Evolutionary conservation across 148 eudicot genomes (phyloP).

Genomic region (Chenopodium suecicum): DNA sequence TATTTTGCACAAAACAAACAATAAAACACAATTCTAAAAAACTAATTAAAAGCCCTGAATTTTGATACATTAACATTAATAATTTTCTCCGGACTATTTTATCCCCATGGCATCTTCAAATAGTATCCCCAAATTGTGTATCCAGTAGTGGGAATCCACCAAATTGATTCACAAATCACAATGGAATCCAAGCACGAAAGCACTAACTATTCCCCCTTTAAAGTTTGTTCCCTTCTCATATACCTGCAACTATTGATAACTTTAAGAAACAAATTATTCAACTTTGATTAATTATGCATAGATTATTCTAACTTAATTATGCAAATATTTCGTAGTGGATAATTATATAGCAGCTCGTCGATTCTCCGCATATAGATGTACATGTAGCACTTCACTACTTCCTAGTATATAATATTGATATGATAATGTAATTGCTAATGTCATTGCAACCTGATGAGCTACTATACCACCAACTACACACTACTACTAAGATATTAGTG

Average conservation of each 20-base stretch:
- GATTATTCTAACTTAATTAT: background rate
- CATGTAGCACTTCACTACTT: background rate
- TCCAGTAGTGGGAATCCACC: slow-evolving; percentile 32
- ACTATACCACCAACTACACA: background rate
- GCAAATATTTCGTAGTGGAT: slow-evolving; percentile 18
- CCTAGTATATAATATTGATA: background rate
- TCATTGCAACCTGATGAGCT: background rate
- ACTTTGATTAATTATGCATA: background rate
- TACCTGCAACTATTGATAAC: background rate
- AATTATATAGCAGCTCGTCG: slow-evolving; percentile 17
- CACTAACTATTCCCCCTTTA: slow-evolving; percentile 28
- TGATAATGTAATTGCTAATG: background rate
- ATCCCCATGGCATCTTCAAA: slow-evolving; percentile 16
- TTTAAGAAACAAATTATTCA: slow-evolving; percentile 3
- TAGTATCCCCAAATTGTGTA: slow-evolving; percentile 17
- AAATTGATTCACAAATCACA: slow-evolving; percentile 27
- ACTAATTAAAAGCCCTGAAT: no score
- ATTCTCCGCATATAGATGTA: slow-evolving; percentile 32
- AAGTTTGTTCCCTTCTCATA: slow-evolving; percentile 21
- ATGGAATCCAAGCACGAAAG: slow-evolving; percentile 37
- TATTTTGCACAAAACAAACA: no score
- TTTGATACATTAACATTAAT: no score
- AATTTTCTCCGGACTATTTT: no score
- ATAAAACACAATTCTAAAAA: no score
- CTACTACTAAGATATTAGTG: no score